phyloP scores from a whole-genome alignment of 164 flowering plant species.

The Vitis amurensis region DNA sequence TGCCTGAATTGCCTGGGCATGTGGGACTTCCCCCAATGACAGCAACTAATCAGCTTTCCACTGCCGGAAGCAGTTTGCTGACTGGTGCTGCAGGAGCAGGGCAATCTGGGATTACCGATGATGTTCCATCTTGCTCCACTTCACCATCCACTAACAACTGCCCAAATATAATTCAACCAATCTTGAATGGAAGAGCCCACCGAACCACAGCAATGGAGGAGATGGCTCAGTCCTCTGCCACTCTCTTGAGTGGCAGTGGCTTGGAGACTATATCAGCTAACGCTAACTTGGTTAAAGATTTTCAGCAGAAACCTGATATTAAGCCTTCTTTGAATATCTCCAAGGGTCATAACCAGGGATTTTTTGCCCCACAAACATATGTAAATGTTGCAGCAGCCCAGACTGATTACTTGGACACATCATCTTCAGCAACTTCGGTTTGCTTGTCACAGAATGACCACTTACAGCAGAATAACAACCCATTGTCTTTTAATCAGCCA shows the following conservation, averaged over 20 bases:
- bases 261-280: slow-evolving; percentile 50
- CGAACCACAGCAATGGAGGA: slow-evolving; percentile 38
- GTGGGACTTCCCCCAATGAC: slow-evolving; percentile 35
- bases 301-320: slow-evolving; percentile 53
- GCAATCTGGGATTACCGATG: slow-evolving; percentile 71
- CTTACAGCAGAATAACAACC: slow-evolving; percentile 52
- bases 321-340: slow-evolving; percentile 60
- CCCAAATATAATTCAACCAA: slow-evolving; percentile 38
- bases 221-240: slow-evolving; percentile 54
- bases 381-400: slow-evolving; percentile 45
- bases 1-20: slow-evolving; percentile 54
- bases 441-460: slow-evolving; percentile 74
- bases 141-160: slow-evolving; percentile 83
- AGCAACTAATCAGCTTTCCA: slow-evolving; percentile 43
- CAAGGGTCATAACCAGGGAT: slow-evolving; percentile 53
- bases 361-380: slow-evolving; percentile 48
- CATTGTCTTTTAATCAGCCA: slow-evolving; percentile 52
- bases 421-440: slow-evolving; percentile 89
- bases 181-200: slow-evolving; percentile 35
- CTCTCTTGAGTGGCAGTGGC: slow-evolving; percentile 48
- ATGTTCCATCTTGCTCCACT: slow-evolving; percentile 83
- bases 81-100: slow-evolving; percentile 46
- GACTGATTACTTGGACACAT: slow-evolving; percentile 76
- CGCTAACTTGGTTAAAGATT: slow-evolving; percentile 45
- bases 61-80: slow-evolving; percentile 39